Evolutionary conservation across 2,329 filamentous ascomycete species (phyloP).

Genomic region (Pezicula radicicola): DNA sequence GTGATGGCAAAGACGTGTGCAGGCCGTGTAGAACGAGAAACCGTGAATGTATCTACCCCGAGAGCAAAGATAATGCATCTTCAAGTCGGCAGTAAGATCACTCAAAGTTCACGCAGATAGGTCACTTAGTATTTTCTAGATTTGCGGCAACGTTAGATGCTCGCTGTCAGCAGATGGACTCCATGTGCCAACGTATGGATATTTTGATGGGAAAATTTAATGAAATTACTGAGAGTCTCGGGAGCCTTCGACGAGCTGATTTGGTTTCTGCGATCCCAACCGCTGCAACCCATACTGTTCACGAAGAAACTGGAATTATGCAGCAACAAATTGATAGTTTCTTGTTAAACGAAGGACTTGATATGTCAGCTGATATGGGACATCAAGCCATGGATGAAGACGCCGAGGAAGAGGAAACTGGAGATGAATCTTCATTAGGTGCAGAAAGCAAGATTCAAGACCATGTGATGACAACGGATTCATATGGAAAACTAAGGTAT

Average conservation of each 20-base stretch:
- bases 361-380: neutral
- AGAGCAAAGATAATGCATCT: neutral
- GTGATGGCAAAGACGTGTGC: neutral
- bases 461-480: slow-evolving; percentile 4
- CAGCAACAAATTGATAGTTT: neutral
- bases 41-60: neutral
- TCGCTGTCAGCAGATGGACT: neutral
- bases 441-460: neutral
- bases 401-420: neutral
- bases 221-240: neutral
- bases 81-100: slow-evolving; percentile 1
- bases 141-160: slow-evolving; percentile 1
- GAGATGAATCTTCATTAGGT: neutral
- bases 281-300: neutral
- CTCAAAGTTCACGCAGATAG: too few relatives aligned
- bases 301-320: too few relatives aligned
- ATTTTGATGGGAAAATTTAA: neutral
- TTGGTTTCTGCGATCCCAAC: neutral
- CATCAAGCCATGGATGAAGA: neutral
- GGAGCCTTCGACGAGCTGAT: neutral
- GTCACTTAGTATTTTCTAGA: neutral
- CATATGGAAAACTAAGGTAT: slow-evolving; percentile 4
- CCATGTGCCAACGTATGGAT: neutral
- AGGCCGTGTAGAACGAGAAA: neutral
- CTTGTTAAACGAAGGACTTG: neutral